phyloP scores from a whole-genome alignment of 2,329 filamentous ascomycete genomes.

The Zymoseptoria passerinii region DNA sequence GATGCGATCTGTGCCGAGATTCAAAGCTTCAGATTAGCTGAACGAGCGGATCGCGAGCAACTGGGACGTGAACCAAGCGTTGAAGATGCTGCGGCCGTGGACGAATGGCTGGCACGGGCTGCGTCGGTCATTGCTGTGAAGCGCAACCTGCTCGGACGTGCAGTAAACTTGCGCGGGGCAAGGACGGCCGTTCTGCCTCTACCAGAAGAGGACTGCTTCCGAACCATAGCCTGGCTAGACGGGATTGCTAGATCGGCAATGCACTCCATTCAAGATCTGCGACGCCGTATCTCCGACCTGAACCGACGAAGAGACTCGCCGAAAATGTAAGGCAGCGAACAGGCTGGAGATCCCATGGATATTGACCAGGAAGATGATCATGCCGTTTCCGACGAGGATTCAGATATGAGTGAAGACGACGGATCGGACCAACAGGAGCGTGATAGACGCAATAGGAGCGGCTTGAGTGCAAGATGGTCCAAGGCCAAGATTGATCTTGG shows the following conservation, averaged over 20 bases:
- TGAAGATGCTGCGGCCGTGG: background rate
- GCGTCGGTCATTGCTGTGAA: background rate
- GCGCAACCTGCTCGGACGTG: background rate
- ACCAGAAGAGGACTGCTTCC: background rate
- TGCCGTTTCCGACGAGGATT: background rate
- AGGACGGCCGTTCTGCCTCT: background rate
- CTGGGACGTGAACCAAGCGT: background rate
- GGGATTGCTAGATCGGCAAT: background rate
- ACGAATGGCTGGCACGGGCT: background rate
- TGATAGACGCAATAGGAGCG: background rate
- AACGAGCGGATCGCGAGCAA: background rate
- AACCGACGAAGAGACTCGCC: background rate
- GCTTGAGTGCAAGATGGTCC: background rate
- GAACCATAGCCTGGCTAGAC: background rate
- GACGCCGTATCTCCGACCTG: background rate
- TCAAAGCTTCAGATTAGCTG: background rate
- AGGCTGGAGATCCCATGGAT: background rate
- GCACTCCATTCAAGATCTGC: background rate
- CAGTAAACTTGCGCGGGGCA: background rate
- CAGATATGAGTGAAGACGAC: background rate
- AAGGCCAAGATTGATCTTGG: background rate
- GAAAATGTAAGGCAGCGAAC: background rate
- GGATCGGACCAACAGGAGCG: background rate
- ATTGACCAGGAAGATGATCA: background rate
- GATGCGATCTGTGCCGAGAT: background rate